Evolutionary conservation across 208 protist genomes (phyloP).

Genomic region (Trypanosoma platydactyli): DNA sequence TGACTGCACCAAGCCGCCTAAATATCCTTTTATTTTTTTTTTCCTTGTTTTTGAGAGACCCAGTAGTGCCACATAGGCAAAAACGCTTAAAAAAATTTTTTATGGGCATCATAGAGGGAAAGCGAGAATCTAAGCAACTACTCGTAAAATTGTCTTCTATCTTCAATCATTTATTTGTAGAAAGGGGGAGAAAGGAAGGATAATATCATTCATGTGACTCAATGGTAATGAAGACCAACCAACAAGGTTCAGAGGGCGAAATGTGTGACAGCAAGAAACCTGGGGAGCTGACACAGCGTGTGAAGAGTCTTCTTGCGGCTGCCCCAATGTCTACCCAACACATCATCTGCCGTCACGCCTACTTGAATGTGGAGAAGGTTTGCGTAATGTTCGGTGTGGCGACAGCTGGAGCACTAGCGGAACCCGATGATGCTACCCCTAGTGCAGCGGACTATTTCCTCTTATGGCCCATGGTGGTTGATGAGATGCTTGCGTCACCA

Average conservation of each 20-base stretch:
- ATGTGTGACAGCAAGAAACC: neutral
- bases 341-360: conserved; percentile 11
- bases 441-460: neutral
- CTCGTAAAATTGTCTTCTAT: too few species aligned
- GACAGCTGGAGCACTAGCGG: neutral
- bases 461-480: conserved; percentile 14
- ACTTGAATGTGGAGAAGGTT: conserved; percentile 8
- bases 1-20: too few species aligned
- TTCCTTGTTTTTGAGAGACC: too few species aligned
- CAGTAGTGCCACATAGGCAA: too few species aligned
- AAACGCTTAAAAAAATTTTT: too few species aligned
- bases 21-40: too few species aligned
- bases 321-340: conserved; percentile 10
- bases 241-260: neutral
- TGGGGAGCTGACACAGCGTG: neutral
- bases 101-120: too few species aligned
- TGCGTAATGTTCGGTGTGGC: neutral
- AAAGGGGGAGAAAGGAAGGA: neutral
- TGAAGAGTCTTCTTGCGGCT: conserved; percentile 6
- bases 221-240: neutral
- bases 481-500: conserved; percentile 6
- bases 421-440: neutral
- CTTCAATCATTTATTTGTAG: too few species aligned
- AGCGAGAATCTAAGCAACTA: too few species aligned
- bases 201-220: too few species aligned